A percentile compares a stretch with the other conserved stretches of the same genome.
Conservation (phyloP, 805 yeast genomes). For the Nakazawaea peltata region DNA sequence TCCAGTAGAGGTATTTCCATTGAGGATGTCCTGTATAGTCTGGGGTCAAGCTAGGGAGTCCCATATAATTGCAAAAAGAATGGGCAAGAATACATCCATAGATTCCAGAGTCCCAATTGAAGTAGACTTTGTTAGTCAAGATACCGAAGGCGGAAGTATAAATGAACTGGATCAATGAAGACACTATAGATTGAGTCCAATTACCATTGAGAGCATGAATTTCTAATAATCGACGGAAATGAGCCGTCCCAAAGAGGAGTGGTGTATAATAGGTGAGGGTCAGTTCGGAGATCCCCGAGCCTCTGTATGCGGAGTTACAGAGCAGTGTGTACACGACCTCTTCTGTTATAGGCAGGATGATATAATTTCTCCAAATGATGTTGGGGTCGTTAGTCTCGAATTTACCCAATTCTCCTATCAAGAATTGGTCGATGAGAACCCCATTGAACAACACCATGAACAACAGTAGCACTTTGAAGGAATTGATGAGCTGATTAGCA, state of each 20-base stretch:
- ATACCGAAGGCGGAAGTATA: constrained; percentile 72
- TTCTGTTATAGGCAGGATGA: constrained; percentile 74
- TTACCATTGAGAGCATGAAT: too few relatives aligned
- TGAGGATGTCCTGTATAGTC: not conserved
- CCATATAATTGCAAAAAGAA: constrained; percentile 59
- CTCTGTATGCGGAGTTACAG: too few relatives aligned
- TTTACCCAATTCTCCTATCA: too few relatives aligned
- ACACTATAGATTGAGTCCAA: constrained; percentile 23
- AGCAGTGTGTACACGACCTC: constrained; percentile 68
- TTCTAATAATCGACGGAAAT: constrained; percentile 64
- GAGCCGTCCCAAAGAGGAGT: constrained; percentile 67
- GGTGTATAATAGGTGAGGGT: constrained; percentile 49
- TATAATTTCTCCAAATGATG: too few relatives aligned
- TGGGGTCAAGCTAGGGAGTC: constrained; percentile 41
- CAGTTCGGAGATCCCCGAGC: too few relatives aligned
- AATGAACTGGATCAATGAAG: constrained; percentile 41
- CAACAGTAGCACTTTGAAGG: too few relatives aligned
- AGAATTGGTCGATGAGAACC: too few relatives aligned
- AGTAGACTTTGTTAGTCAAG: constrained; percentile 51
- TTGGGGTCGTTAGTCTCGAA: too few relatives aligned
- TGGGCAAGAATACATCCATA: constrained; percentile 57
- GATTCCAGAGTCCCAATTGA: constrained; percentile 32
- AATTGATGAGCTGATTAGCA: too few relatives aligned
- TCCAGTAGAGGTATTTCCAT: constrained; percentile 17
- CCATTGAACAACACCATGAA: too few relatives aligned